A percentile compares a stretch with the other conserved stretches of the same genome.
These are phyloP conservation scores for Nigrospora sphaerica DNA, from an alignment of 2,329 filamentous ascomycete species.

Conservation along the genomic window DNA sequence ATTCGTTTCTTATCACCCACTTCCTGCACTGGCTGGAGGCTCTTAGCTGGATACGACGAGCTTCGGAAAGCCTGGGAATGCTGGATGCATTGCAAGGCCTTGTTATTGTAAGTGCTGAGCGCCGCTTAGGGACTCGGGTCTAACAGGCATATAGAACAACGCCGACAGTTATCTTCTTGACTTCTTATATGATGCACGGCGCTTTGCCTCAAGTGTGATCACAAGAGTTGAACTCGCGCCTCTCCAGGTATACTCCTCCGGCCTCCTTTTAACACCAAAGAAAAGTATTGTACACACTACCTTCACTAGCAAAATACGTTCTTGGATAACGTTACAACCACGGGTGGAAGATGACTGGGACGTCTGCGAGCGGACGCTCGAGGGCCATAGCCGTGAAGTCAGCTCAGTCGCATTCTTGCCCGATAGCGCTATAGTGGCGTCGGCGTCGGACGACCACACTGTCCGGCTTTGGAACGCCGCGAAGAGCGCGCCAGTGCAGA, in stretches of 20 bases:
- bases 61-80: conserved; percentile 8
- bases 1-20: no score
- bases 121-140: background rate
- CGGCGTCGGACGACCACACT: conserved; percentile 8
- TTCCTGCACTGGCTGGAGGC: no score
- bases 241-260: conserved; percentile 26
- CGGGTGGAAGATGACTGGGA: conserved; percentile 9
- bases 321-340: conserved; percentile 8
- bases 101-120: conserved; percentile 2
- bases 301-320: conserved; percentile 9
- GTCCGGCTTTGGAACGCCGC: conserved; percentile 10
- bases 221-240: conserved; percentile 17
- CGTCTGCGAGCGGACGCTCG: conserved; percentile 9
- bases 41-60: no score
- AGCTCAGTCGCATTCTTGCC: no score
- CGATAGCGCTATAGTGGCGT: no score
- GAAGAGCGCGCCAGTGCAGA: no score
- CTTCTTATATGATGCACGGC: conserved; percentile 17
- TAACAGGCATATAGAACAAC: conserved; percentile 3
- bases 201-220: conserved; percentile 14
- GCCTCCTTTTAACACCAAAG: conserved; percentile 20
- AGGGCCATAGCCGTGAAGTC: conserved; percentile 7
- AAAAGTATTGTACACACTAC: conserved; percentile 15
- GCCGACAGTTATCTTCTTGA: background rate
- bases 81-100: conserved; percentile 5